phyloP scores from a whole-genome alignment of 2,329 filamentous ascomycete genomes.

The Fusarium sp. region DNA sequence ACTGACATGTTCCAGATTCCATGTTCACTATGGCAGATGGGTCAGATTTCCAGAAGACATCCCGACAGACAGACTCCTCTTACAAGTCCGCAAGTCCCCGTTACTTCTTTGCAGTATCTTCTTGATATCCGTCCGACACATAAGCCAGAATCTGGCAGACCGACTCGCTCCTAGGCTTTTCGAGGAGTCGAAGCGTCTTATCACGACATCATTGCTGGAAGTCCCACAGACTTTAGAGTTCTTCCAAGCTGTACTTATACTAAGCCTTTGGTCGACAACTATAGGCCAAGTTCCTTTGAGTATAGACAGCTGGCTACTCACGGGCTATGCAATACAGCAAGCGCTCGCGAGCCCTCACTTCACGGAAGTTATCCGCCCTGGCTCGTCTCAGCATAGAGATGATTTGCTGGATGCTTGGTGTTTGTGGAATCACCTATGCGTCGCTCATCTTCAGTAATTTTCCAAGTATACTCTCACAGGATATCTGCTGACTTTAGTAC shows the following conservation, averaged over 20 bases:
- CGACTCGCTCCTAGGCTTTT: constrained; percentile 37
- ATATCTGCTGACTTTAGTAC: neutral
- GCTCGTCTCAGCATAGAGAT: neutral
- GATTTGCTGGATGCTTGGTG: constrained; percentile 26
- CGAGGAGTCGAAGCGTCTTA: constrained; percentile 35
- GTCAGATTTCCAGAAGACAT: constrained; percentile 36
- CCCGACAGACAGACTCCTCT: constrained; percentile 15
- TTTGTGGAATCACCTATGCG: constrained; percentile 43
- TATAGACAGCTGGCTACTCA: constrained; percentile 43
- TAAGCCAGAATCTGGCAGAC: constrained; percentile 35
- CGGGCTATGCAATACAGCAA: constrained; percentile 41
- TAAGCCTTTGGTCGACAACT: constrained; percentile 44
- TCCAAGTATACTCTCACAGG: fast-evolving
- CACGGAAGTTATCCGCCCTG: neutral
- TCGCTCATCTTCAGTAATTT: constrained; percentile 42
- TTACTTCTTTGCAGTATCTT: constrained; percentile 40
- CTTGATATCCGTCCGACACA: constrained; percentile 41
- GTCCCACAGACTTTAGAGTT: constrained; percentile 33
- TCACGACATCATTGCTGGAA: constrained; percentile 19
- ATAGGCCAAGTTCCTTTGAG: constrained; percentile 41
- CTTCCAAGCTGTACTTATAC: constrained; percentile 39
- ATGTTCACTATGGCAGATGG: constrained; percentile 42
- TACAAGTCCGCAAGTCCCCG: constrained; percentile 17
- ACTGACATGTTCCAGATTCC: constrained; percentile 34
- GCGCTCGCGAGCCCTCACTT: constrained; percentile 37